Evolutionary conservation across 345 rosid genomes (phyloP).

Genomic region (Citrus reticulata): DNA sequence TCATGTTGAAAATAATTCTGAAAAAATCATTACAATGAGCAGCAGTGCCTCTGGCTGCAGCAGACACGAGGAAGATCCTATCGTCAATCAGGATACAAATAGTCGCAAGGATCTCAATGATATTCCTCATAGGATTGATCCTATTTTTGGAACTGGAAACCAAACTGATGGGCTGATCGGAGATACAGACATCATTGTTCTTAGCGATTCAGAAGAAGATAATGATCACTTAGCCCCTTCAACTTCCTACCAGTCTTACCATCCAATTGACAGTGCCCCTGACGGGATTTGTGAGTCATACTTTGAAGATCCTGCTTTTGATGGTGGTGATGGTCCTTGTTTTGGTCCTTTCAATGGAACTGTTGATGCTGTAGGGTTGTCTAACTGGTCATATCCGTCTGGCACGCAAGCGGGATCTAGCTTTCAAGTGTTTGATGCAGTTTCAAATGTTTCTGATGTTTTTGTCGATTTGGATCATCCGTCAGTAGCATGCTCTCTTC

Average conservation of each 20-base stretch:
- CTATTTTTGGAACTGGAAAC: slow-evolving; percentile 1
- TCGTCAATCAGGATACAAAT: slow-evolving; percentile 17
- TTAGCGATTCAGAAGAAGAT: slow-evolving; percentile 43
- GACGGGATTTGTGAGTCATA: slow-evolving; percentile 14
- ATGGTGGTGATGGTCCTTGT: slow-evolving; percentile 6
- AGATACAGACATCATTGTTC: slow-evolving; percentile 22
- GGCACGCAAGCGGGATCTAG: slow-evolving; percentile 14
- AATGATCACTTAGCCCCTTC: slow-evolving; percentile 13
- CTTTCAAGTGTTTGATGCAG: slow-evolving; percentile 27
- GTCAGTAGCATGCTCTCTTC: slow-evolving; percentile 6
- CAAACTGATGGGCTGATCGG: slow-evolving; percentile 2
- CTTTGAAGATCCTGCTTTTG: slow-evolving; percentile 16
- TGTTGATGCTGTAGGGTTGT: slow-evolving; percentile 10
- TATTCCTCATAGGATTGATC: slow-evolving; percentile 5
- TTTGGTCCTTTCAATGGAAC: slow-evolving; percentile 20
- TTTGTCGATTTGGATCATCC: slow-evolving; percentile 17
- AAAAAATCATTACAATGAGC: slow-evolving; percentile 16
- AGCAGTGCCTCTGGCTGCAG: slow-evolving; percentile 21
- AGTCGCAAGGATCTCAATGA: slow-evolving; percentile 14
- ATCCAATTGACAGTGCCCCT: neutral
- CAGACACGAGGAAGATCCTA: slow-evolving; percentile 24
- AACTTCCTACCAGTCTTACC: slow-evolving; percentile 7
- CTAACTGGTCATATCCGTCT: slow-evolving; percentile 23
- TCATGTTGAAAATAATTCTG: neutral
- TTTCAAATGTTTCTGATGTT: slow-evolving; percentile 27